Conservation (phyloP, 768 basidiomycete species). For the Boletus coccyginus region DNA sequence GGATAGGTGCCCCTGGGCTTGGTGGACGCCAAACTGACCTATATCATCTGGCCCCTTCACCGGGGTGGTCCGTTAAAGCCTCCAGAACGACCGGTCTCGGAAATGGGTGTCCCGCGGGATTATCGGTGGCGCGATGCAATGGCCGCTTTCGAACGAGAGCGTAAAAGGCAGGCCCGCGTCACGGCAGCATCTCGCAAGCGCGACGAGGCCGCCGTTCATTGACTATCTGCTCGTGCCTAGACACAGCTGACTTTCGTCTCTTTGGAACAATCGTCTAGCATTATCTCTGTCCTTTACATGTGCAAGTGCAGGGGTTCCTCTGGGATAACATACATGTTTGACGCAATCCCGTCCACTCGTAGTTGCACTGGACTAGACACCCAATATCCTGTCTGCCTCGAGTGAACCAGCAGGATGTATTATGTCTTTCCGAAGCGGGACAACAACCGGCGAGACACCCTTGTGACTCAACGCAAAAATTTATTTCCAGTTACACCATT, state of each 20-base stretch:
- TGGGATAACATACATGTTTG: background rate
- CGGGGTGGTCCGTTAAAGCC: constrained; percentile 40
- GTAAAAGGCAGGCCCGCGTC: constrained; percentile 25
- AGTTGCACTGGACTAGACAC: constrained; percentile 20
- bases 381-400: constrained; percentile 44
- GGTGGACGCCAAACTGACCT: constrained; percentile 48
- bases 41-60: constrained; percentile 50
- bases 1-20: constrained; percentile 42
- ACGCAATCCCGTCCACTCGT: constrained; percentile 3
- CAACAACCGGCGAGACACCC: constrained; percentile 41
- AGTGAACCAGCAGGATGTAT: constrained; percentile 40
- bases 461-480: constrained; percentile 45
- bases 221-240: background rate
- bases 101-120: constrained; percentile 20
- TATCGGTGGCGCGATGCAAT: constrained; percentile 26
- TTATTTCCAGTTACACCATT: no score
- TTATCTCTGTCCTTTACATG: background rate
- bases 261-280: background rate
- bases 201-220: background rate
- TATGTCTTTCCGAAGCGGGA: constrained; percentile 44
- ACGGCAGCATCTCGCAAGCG: background rate
- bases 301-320: no score
- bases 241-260: background rate
- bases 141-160: constrained; percentile 32
- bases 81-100: constrained; percentile 19